Percentiles rank a stretch among this genome's conserved stretches.
These are phyloP conservation scores for Boletus sp. DNA, from an alignment of 768 basidiomycete species.

Conservation along the genomic window DNA sequence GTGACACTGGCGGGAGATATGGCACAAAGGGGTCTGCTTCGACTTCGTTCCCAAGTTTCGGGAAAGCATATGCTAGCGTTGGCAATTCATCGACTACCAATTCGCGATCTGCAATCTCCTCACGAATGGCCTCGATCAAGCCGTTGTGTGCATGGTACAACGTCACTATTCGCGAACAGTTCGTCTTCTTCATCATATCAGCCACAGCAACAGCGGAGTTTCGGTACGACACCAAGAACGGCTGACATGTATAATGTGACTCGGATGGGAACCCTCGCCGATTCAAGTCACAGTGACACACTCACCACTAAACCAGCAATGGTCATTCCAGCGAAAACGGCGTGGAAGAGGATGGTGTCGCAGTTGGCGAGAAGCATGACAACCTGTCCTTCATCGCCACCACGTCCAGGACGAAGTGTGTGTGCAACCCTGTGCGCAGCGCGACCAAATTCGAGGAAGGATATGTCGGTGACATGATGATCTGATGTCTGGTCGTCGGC, in stretches of 20 bases:
- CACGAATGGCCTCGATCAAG: conserved; percentile 9
- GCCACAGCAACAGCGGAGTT: conserved; percentile 4
- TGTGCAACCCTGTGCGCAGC: conserved; percentile 32
- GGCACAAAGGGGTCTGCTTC: conserved; percentile 7
- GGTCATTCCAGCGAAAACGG: conserved; percentile 19
- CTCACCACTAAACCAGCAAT: conserved; percentile 30
- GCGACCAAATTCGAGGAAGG: conserved; percentile 14
- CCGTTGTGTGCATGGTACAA: conserved; percentile 7
- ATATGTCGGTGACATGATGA: conserved; percentile 8
- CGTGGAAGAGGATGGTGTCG: conserved; percentile 21
- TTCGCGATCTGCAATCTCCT: neutral
- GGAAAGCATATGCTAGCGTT: conserved; percentile 31
- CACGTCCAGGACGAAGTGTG: too few relatives aligned
- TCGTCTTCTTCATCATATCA: conserved; percentile 10
- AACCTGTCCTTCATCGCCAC: too few relatives aligned
- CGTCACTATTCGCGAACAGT: conserved; percentile 9
- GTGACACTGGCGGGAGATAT: neutral
- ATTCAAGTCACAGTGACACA: conserved; percentile 25
- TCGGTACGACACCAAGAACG: conserved; percentile 32
- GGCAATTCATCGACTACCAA: conserved; percentile 10
- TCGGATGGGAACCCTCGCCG: conserved; percentile 21
- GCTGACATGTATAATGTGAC: conserved; percentile 3
- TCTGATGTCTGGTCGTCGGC: conserved; percentile 9
- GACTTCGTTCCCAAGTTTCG: conserved; percentile 34
- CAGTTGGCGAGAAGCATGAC: conserved; percentile 31